These are phyloP conservation scores for Pisolithus orientalis DNA, from an alignment of 768 basidiomycete genomes.

Conservation along the genomic window DNA sequence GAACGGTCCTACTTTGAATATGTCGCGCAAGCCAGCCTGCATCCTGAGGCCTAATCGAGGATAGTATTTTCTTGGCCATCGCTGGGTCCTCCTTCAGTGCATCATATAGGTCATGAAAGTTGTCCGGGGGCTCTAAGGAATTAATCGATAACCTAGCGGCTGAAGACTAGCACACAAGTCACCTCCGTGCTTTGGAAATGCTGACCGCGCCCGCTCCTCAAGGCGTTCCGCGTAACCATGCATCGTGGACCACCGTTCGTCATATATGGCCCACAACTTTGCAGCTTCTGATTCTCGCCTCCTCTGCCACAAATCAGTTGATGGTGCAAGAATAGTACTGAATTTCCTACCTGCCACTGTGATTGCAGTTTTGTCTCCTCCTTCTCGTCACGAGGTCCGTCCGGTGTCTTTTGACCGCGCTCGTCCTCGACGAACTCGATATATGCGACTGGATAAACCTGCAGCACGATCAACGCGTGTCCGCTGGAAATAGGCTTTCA, in stretches of 20 bases:
- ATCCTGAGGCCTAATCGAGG: conserved; percentile 35
- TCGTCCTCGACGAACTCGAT: conserved; percentile 56
- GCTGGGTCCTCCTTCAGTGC: conserved; percentile 51
- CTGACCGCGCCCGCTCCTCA: conserved; percentile 48
- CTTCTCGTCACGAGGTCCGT: conserved; percentile 60
- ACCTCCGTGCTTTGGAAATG: conserved; percentile 41
- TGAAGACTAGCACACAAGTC: conserved; percentile 1
- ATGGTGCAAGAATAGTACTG: not conserved
- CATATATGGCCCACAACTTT: conserved; percentile 50
- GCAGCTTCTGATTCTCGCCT: conserved; percentile 53
- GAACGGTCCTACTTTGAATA: conserved; percentile 41
- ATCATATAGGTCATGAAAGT: conserved; percentile 53
- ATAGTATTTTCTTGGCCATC: conserved; percentile 38
- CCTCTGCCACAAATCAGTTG: conserved; percentile 32
- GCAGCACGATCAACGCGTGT: not conserved
- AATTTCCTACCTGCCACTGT: conserved; percentile 60
- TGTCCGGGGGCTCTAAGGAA: conserved; percentile 30
- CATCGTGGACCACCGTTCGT: conserved; percentile 47
- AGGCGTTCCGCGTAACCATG: conserved; percentile 63
- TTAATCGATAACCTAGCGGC: not conserved
- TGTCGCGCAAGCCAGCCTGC: conserved; percentile 61
- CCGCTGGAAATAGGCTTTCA: not conserved
- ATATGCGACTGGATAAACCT: conserved; percentile 75
- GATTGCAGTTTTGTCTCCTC: conserved; percentile 61
- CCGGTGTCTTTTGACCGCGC: conserved; percentile 42